These are phyloP conservation scores for Phytophthora fragariae DNA, from an alignment of 352 stramenopile genomes.

Conservation along the genomic window DNA sequence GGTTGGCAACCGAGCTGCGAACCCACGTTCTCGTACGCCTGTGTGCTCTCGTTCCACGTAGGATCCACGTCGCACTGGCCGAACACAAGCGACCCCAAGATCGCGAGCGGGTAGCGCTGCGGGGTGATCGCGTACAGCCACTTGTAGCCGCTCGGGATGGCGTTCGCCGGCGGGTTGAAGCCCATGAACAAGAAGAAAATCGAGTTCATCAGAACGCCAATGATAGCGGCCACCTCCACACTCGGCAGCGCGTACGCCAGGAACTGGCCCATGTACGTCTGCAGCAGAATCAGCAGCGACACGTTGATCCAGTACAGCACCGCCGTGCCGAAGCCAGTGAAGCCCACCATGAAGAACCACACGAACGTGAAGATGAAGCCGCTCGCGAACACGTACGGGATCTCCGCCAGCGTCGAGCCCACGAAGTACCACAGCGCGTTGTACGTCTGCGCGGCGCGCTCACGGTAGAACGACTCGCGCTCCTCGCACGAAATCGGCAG, in stretches of 20 bases:
- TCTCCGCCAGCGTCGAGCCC: conserved; percentile 20
- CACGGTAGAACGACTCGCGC: conserved; percentile 19
- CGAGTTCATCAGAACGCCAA: conserved; percentile 33
- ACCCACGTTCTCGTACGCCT: conserved; percentile 28
- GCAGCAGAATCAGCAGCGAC: conserved; percentile 33
- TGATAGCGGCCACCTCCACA: conserved; percentile 32
- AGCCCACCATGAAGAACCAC: conserved; percentile 43
- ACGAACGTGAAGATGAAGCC: conserved; percentile 34
- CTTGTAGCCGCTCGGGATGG: conserved; percentile 36
- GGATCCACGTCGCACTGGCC: conserved; percentile 34
- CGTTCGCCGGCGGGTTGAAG: conserved; percentile 38
- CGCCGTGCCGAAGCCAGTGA: conserved; percentile 30
- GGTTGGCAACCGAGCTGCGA: conserved; percentile 30
- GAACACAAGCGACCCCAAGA: conserved; percentile 33
- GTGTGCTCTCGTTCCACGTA: conserved; percentile 28
- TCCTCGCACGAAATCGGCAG: conserved; percentile 16
- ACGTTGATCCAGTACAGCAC: conserved; percentile 31
- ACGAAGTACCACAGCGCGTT: conserved; percentile 27
- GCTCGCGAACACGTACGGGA: conserved; percentile 32
- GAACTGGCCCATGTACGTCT: conserved; percentile 43
- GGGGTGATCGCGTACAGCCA: conserved; percentile 48
- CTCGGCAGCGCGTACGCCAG: conserved; percentile 25
- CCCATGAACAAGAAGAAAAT: conserved; percentile 40
- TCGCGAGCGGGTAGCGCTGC: conserved; percentile 35
- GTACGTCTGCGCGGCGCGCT: conserved; percentile 21